phyloP scores from a whole-genome alignment of 2,329 filamentous ascomycete species.

The Lasiodiplodia hormozganensis region DNA sequence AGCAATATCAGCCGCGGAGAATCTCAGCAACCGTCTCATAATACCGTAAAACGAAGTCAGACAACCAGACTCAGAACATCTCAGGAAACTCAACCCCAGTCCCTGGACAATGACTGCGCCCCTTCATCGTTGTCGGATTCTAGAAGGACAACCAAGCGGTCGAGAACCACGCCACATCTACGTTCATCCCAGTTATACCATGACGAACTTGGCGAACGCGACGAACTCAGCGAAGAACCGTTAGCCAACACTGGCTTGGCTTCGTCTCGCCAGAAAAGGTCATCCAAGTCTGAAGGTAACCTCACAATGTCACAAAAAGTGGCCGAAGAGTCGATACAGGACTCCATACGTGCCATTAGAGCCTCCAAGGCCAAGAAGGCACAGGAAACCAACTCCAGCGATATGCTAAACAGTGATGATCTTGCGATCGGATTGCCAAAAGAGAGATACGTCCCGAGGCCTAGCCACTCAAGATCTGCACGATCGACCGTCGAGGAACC shows the following conservation, averaged over 20 bases:
- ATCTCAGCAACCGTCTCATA: not conserved
- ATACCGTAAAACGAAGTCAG: not conserved
- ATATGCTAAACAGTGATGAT: slow-evolving; percentile 35
- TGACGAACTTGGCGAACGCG: slow-evolving; percentile 8
- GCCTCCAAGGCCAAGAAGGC: slow-evolving; percentile 22
- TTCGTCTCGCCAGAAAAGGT: not conserved
- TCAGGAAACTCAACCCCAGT: not conserved
- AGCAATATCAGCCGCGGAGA: not conserved
- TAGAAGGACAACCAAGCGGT: not conserved
- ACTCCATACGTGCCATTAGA: slow-evolving; percentile 21
- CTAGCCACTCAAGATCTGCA: slow-evolving; percentile 46
- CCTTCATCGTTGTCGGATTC: not conserved
- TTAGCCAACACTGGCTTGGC: slow-evolving; percentile 27
- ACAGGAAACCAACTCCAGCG: slow-evolving; percentile 16
- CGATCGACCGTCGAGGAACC: slow-evolving; percentile 34
- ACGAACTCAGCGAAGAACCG: slow-evolving; percentile 32
- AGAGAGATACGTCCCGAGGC: slow-evolving; percentile 46
- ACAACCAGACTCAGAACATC: not conserved
- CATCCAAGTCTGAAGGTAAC: not conserved
- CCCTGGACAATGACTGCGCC: not conserved
- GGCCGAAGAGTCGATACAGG: slow-evolving; percentile 28
- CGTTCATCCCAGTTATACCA: not conserved
- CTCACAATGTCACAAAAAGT: slow-evolving; percentile 18
- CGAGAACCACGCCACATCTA: not conserved
- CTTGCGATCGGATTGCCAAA: slow-evolving; percentile 36